These are phyloP conservation scores for Porphyrellus cyaneotinctus DNA, from an alignment of 768 basidiomycete genomes.

Conservation along the genomic window DNA sequence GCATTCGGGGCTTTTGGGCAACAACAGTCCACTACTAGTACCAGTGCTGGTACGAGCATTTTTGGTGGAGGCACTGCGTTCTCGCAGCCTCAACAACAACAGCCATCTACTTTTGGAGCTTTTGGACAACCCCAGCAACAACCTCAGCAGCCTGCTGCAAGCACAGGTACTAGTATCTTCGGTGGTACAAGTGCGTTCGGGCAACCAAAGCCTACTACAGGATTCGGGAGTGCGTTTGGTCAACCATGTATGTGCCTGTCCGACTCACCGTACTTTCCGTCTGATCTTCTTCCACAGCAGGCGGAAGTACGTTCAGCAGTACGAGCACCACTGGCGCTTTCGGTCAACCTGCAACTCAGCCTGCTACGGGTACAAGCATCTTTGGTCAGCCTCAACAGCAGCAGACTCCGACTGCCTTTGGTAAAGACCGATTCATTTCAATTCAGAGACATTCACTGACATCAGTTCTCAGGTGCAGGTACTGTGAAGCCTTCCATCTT, in stretches of 20 bases:
- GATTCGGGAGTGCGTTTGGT: slow-evolving; percentile 26
- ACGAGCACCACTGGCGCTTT: slow-evolving; percentile 22
- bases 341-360: slow-evolving; percentile 26
- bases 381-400: slow-evolving; percentile 40
- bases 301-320: slow-evolving; percentile 23
- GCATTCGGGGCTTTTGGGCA: slow-evolving; percentile 33
- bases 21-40: slow-evolving; percentile 35
- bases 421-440: slow-evolving; percentile 34
- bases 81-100: slow-evolving; percentile 32
- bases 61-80: slow-evolving; percentile 44
- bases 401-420: slow-evolving; percentile 36
- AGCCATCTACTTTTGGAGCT: slow-evolving; percentile 42
- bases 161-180: slow-evolving; percentile 31
- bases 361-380: slow-evolving; percentile 20
- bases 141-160: slow-evolving; percentile 34
- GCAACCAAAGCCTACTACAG: slow-evolving; percentile 31
- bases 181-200: slow-evolving; percentile 31
- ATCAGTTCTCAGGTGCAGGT: slow-evolving; percentile 24
- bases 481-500: slow-evolving; percentile 46
- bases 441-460: not conserved
- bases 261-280: not conserved
- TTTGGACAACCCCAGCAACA: slow-evolving; percentile 43
- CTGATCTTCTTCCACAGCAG: slow-evolving; percentile 9
- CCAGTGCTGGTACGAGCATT: slow-evolving; percentile 34
- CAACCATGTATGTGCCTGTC: slow-evolving; percentile 19